Conservation (phyloP, 306 rosid genomes). For the Fragaria ananassa region DNA sequence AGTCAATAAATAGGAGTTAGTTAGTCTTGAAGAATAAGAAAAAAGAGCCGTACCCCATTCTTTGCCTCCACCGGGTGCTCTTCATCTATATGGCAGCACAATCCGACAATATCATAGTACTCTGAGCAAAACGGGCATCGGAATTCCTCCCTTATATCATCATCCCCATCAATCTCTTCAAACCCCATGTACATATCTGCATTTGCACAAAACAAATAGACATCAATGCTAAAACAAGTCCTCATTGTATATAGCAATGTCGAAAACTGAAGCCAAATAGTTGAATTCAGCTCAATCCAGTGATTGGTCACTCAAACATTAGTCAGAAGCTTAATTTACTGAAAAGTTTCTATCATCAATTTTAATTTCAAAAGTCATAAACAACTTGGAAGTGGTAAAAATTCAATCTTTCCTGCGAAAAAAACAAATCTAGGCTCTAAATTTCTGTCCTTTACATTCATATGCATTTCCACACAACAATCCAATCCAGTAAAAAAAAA, state of each 20-base stretch:
- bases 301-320: background rate
- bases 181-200: conserved; percentile 88
- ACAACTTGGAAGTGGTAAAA: background rate
- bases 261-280: background rate
- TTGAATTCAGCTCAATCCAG: conserved; percentile 5
- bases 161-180: conserved; percentile 82
- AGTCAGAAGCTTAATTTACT: background rate
- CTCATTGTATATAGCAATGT: background rate
- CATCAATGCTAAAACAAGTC: background rate
- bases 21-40: background rate
- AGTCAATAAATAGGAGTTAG: conserved; percentile 6
- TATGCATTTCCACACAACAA: background rate
- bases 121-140: conserved; percentile 91
- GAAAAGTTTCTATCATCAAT: background rate
- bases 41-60: conserved; percentile 69
- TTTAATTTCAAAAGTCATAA: background rate
- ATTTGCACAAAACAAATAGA: conserved; percentile 17
- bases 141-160: conserved; percentile 85
- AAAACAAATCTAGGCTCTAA: background rate
- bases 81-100: conserved; percentile 97
- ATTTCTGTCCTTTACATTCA: background rate
- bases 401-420: background rate
- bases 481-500: background rate
- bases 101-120: conserved; percentile 84
- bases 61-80: conserved; percentile 84